Percentiles rank a stretch among this genome's conserved stretches.
These are phyloP conservation scores for Fraxinus quadrangulata DNA, from an alignment of 257 asterid genomes.

Conservation along the genomic window DNA sequence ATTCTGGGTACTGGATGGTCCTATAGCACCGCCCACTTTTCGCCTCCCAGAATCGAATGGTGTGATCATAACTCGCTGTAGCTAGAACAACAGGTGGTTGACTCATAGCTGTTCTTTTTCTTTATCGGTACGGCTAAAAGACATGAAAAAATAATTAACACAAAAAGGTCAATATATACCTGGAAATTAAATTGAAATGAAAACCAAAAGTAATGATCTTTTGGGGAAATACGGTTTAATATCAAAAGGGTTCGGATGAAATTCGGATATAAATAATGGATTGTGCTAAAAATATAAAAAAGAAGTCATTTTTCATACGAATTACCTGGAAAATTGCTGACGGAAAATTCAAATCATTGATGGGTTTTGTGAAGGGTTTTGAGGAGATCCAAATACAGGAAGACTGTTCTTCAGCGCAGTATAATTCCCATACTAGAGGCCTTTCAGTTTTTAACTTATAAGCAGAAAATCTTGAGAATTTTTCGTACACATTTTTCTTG, in stretches of 20 bases:
- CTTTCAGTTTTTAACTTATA: neutral
- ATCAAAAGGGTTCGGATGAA: neutral
- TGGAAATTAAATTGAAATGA: neutral
- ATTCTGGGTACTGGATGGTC: conserved; percentile 94
- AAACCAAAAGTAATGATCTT: neutral
- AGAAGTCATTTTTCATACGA: neutral
- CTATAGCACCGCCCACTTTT: conserved; percentile 89
- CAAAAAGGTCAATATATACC: neutral
- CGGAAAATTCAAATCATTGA: neutral
- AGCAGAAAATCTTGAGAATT: neutral
- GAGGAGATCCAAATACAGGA: neutral
- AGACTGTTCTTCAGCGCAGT: neutral
- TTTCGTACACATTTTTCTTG: too few species aligned
- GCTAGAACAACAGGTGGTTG: conserved; percentile 96
- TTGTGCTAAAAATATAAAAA: neutral
- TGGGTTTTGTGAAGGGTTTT: conserved; percentile 1
- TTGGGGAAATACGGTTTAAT: neutral
- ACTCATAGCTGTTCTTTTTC: conserved; percentile 44
- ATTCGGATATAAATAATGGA: neutral
- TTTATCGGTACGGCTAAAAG: neutral
- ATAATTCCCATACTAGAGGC: neutral
- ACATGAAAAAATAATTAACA: neutral
- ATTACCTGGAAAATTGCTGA: neutral
- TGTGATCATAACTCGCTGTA: conserved; percentile 98
- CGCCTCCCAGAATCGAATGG: conserved; percentile 98